Percentiles rank a stretch among this genome's conserved stretches.
Evolutionary conservation across 1,139 yeast species (phyloP).

Genomic region (Magnusiomyces ingens): DNA sequence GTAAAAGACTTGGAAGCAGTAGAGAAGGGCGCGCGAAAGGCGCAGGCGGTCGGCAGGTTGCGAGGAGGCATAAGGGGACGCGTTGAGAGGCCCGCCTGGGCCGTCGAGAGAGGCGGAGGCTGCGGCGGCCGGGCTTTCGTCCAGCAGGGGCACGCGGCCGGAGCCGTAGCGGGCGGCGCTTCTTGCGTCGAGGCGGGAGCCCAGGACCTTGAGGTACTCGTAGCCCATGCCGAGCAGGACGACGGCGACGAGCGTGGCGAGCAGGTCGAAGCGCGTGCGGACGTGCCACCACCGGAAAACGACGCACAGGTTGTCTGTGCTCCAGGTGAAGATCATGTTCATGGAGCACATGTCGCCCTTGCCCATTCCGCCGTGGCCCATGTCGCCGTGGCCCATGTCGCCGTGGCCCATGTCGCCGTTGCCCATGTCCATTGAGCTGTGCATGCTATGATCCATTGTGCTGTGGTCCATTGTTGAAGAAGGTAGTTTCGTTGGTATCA

Average conservation of each 20-base stretch:
- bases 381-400: constrained; percentile 13
- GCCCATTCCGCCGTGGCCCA: constrained; percentile 18
- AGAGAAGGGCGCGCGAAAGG: constrained; percentile 35
- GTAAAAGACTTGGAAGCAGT: constrained; percentile 70
- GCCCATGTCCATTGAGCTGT: not conserved
- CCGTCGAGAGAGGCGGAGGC: not conserved
- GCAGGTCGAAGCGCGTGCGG: constrained; percentile 43
- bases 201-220: constrained; percentile 46
- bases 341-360: constrained; percentile 46
- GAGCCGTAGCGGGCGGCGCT: constrained; percentile 6
- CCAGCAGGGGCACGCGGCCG: not conserved
- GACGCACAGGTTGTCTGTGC: constrained; percentile 63
- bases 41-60: not conserved
- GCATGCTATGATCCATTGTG: not conserved
- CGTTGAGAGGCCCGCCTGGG: not conserved
- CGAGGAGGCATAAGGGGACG: not conserved
- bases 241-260: constrained; percentile 48
- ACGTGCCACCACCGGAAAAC: constrained; percentile 79
- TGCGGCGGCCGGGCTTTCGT: not conserved
- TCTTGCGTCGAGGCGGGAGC: constrained; percentile 26
- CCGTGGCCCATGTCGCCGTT: constrained; percentile 26
- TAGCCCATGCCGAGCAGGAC: constrained; percentile 49
- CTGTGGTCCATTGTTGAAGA: constrained; percentile 34
- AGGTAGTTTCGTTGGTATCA: too few relatives aligned
- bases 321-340: constrained; percentile 84